Evolutionary conservation across 208 protist species (phyloP).

Genomic region (Leishmania major): DNA sequence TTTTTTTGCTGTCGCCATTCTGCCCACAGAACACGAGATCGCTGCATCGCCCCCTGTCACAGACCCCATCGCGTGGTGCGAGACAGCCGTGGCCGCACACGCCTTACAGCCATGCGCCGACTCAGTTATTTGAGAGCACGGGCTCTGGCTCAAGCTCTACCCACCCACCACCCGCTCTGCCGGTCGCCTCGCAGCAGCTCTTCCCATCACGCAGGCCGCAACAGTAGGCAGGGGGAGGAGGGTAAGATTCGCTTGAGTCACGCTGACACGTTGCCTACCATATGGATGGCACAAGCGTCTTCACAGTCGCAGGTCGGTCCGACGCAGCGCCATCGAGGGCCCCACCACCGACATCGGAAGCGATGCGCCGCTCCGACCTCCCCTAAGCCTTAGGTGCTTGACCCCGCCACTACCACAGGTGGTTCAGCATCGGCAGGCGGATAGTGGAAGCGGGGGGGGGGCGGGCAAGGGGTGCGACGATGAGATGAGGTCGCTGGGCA

Average conservation of each 20-base stretch:
- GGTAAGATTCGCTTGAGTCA: neutral
- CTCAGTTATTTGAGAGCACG: slow-evolving; percentile 18
- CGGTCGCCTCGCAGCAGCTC: neutral
- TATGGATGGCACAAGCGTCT: neutral
- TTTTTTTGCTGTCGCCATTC: too few species aligned
- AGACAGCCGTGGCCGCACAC: neutral
- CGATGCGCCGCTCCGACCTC: neutral
- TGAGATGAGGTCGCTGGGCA: too few species aligned
- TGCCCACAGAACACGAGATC: too few species aligned
- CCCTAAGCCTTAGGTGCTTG: neutral
- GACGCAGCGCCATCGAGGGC: neutral
- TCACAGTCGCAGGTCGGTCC: neutral
- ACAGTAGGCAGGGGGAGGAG: neutral
- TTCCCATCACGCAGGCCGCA: neutral
- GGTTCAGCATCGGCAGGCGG: too few species aligned
- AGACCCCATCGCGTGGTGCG: too few species aligned
- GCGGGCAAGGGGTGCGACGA: too few species aligned
- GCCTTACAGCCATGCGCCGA: slow-evolving; percentile 17
- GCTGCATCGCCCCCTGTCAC: too few species aligned
- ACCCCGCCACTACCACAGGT: neutral
- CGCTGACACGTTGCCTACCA: neutral
- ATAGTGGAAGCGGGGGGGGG: neutral
- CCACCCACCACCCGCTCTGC: slow-evolving; percentile 3
- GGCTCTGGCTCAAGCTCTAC: slow-evolving; percentile 4
- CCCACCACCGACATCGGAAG: neutral